Evolutionary conservation across 2,329 filamentous ascomycete genomes (phyloP).

Genomic region (Aspergillus sp.): DNA sequence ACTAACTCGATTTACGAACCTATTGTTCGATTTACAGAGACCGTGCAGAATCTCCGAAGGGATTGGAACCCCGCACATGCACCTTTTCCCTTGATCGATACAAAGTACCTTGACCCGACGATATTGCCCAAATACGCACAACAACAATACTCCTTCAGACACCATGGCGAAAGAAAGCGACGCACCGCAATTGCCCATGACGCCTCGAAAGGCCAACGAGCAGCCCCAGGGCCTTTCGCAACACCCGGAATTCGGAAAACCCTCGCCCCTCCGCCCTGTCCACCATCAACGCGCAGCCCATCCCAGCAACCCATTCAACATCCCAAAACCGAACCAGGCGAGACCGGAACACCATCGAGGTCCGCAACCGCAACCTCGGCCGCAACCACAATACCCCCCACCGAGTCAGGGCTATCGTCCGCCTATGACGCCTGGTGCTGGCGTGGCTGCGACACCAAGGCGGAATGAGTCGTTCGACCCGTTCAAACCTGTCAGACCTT

Average conservation of each 20-base stretch:
- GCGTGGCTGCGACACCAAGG: constrained; percentile 16
- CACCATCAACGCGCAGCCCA: constrained; percentile 29
- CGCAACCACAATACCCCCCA: constrained; percentile 13
- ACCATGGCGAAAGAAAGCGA: constrained; percentile 49
- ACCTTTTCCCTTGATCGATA: neutral
- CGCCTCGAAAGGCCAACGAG: constrained; percentile 31
- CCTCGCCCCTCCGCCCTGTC: constrained; percentile 47
- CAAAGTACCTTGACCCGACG: neutral
- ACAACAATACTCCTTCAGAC: neutral
- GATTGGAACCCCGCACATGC: too few species aligned
- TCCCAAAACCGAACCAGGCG: constrained; percentile 43
- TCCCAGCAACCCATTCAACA: constrained; percentile 45
- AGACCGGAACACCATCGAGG: constrained; percentile 46
- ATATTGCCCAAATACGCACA: neutral
- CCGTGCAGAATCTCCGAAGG: too few species aligned
- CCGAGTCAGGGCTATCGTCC: constrained; percentile 15
- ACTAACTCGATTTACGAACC: too few species aligned
- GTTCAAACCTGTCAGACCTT: constrained; percentile 33
- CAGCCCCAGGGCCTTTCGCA: constrained; percentile 28
- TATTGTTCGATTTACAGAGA: too few species aligned
- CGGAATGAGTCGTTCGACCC: constrained; percentile 31
- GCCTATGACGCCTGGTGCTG: constrained; percentile 10
- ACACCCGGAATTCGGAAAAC: constrained; percentile 52
- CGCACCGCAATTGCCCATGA: constrained; percentile 32
- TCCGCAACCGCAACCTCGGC: constrained; percentile 8